Evolutionary conservation across 23 red algal species (phyloP), one percentile per base, ranked within the genome.

Genomic region (Agarophyton chilense): DNA sequence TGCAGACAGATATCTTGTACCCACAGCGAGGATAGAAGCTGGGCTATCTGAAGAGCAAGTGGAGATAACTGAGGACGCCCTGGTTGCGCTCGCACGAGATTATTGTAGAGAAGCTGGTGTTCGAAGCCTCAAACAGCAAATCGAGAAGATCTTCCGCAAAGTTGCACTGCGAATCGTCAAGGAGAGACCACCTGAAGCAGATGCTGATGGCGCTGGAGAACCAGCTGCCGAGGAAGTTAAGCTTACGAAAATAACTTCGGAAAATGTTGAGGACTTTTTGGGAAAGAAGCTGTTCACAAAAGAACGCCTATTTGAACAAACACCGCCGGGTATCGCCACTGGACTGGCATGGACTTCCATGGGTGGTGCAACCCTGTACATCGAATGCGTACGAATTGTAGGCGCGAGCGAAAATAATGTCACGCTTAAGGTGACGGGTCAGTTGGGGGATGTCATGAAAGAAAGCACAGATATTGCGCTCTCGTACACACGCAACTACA

Each of bases 71-170:
- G 92, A 95, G 36, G 56, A 67, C 81, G 86, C 84, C 4, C 77
- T 98, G 42, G 52, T 79, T 53, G 35, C 88, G 31, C 88, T 98
- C 11, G 92, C 96, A 34, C 50, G 78, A 33, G 84, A 98, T 72
- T 98, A 98, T 54, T 98, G 96, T 79, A 89, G 92, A 58, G 96
- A 98, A 57, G 92, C 96, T 60, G 96, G 96, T n/a, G 96, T 98
- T 26, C 65, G 96, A 81, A 90, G 90, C 52, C 78, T 98, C 26
- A 89, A 94, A 33, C 94, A 95, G 60, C 85, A 95, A 21, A 95
- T 98, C 53, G 96, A 98, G 38, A 92, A 88, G 58, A 93, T 98
- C 17, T 90, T 85, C 65, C 87, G 96, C 21, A 95, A 94, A 67
- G 82, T 90, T 26, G 92, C 92, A 18, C 81, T 70, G 62, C 90